Evolutionary conservation across 345 rosid species (phyloP).

Genomic region (Moricandia arvensis): DNA sequence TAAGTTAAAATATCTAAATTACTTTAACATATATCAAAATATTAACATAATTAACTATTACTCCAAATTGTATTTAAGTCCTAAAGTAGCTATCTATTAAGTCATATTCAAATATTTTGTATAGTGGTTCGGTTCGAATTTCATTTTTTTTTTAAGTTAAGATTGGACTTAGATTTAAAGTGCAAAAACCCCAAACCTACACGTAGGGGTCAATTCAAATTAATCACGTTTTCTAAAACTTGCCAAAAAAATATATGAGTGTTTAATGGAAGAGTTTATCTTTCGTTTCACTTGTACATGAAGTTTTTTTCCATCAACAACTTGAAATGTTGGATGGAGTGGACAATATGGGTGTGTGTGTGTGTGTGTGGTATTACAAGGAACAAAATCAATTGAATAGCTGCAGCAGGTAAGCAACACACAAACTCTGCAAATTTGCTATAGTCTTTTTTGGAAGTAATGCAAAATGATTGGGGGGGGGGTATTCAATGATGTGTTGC

Average conservation of each 20-base stretch:
- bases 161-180: too few relatives aligned
- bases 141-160: too few relatives aligned
- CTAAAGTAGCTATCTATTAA: too few relatives aligned
- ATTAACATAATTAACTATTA: too few relatives aligned
- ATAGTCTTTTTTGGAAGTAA: neutral
- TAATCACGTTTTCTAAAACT: neutral
- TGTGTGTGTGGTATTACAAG: neutral
- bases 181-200: too few relatives aligned
- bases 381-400: slow-evolving; percentile 17
- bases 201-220: neutral
- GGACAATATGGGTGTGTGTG: neutral
- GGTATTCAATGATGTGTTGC: slow-evolving; percentile 43
- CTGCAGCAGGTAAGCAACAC: neutral
- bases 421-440: slow-evolving; percentile 11
- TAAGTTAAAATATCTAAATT: too few relatives aligned
- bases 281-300: neutral
- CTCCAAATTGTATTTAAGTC: too few relatives aligned
- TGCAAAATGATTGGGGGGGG: too few relatives aligned
- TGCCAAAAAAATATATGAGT: neutral
- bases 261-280: neutral
- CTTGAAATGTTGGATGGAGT: neutral
- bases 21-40: too few relatives aligned
- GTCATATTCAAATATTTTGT: too few relatives aligned
- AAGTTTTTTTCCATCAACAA: neutral
- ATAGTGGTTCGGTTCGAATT: too few relatives aligned